Conservation (phyloP, 129 eudicot genomes). For the Sambucus nigra region DNA sequence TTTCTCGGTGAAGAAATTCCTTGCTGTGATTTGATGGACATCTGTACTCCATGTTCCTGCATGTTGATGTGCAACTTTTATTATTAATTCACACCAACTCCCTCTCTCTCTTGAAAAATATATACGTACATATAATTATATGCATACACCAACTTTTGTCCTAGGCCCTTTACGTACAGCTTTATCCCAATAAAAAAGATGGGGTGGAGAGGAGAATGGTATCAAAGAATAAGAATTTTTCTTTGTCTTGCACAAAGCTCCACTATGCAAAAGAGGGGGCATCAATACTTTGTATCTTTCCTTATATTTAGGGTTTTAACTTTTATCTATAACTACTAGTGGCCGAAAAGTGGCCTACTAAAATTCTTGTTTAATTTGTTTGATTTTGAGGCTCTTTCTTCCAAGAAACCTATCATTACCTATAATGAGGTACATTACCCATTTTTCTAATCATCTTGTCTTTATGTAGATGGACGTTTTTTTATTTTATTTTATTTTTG, state of each 20-base stretch:
- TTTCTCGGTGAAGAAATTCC: slow-evolving; percentile 8
- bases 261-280: slow-evolving; percentile 12
- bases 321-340: neutral
- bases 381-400: neutral
- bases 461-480: neutral
- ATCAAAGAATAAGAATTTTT: slow-evolving; percentile 31
- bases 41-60: slow-evolving; percentile 28
- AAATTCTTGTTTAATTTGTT: too few species aligned
- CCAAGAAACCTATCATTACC: neutral
- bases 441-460: neutral
- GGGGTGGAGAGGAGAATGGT: slow-evolving; percentile 22
- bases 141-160: neutral
- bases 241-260: slow-evolving; percentile 14
- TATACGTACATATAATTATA: neutral
- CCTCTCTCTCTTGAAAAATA: neutral
- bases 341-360: neutral
- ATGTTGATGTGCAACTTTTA: slow-evolving; percentile 10
- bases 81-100: slow-evolving; percentile 1
- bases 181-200: slow-evolving; percentile 14
- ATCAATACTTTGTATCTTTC: slow-evolving; percentile 2
- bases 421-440: neutral
- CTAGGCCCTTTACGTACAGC: neutral
- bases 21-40: neutral
- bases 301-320: neutral
- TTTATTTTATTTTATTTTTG: too few species aligned